These are phyloP conservation scores for Dipodascus geniculatus DNA, from an alignment of 805 yeast species.

Conservation along the genomic window DNA sequence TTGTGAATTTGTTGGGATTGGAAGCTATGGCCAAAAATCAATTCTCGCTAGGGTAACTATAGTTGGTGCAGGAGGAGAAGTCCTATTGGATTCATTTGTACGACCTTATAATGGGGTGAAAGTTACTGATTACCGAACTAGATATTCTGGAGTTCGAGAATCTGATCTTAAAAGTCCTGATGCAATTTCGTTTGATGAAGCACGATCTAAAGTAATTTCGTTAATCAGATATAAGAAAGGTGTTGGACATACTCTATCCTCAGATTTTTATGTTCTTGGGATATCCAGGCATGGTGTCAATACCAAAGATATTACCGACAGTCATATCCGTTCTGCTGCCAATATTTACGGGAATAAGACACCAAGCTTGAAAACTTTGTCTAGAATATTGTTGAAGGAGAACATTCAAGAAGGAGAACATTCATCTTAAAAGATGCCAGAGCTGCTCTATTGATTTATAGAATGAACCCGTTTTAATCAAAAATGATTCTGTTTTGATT, in stretches of 20 bases:
- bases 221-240: neutral
- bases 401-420: slow-evolving; percentile 68
- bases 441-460: slow-evolving; percentile 71
- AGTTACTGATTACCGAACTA: slow-evolving; percentile 87
- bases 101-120: slow-evolving; percentile 44
- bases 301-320: slow-evolving; percentile 69
- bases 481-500: too few relatives aligned
- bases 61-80: slow-evolving; percentile 71
- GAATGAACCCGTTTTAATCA: too few relatives aligned
- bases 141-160: slow-evolving; percentile 81
- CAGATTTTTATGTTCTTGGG: slow-evolving; percentile 59
- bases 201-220: neutral
- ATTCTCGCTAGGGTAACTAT: slow-evolving; percentile 80
- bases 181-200: slow-evolving; percentile 44
- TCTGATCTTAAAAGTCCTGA: slow-evolving; percentile 34
- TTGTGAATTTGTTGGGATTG: slow-evolving; percentile 92
- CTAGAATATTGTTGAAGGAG: slow-evolving; percentile 42
- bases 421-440: slow-evolving; percentile 83
- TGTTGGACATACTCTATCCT: slow-evolving; percentile 78
- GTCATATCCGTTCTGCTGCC: slow-evolving; percentile 46
- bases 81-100: slow-evolving; percentile 63
- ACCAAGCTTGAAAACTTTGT: slow-evolving; percentile 58
- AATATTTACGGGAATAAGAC: slow-evolving; percentile 39
- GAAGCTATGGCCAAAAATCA: slow-evolving; percentile 40
- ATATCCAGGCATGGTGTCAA: slow-evolving; percentile 52